Conservation (phyloP, 2,329 filamentous ascomycete species). For the Venturia effusa region DNA sequence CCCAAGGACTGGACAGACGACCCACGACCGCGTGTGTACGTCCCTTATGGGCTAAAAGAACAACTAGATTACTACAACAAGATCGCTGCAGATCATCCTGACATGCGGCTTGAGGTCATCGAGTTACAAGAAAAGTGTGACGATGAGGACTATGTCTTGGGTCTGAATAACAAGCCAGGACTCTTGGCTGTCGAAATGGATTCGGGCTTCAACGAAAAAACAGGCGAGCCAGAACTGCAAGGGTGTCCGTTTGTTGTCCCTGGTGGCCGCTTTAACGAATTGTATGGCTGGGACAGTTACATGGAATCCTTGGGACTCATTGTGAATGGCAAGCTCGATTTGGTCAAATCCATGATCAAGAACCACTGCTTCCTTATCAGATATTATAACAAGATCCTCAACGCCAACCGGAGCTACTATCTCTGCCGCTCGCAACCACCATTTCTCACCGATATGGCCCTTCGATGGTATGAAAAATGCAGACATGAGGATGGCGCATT, state of each 20-base stretch:
- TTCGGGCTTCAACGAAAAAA: slow-evolving; percentile 52
- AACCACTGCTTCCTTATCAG: slow-evolving; percentile 98
- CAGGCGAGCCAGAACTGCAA: slow-evolving; percentile 58
- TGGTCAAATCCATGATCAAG: slow-evolving; percentile 87
- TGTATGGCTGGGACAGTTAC: slow-evolving; percentile 99
- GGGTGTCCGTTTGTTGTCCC: slow-evolving; percentile 96
- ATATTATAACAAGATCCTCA: slow-evolving; percentile 97
- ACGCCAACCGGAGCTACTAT: slow-evolving; percentile 94
- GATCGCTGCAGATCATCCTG: slow-evolving; percentile 66
- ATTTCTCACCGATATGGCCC: slow-evolving; percentile 93
- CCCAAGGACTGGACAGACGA: slow-evolving; percentile 94
- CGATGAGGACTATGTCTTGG: slow-evolving; percentile 68
- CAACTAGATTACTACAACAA: slow-evolving; percentile 83
- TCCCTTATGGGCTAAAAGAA: slow-evolving; percentile 73
- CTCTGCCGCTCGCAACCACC: slow-evolving; percentile 88
- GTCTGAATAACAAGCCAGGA: slow-evolving; percentile 79
- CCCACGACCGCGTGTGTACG: slow-evolving; percentile 81
- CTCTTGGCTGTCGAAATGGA: slow-evolving; percentile 86
- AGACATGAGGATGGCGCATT: slow-evolving; percentile 69
- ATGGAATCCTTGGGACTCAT: slow-evolving; percentile 91
- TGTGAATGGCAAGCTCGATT: slow-evolving; percentile 70
- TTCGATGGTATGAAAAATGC: slow-evolving; percentile 88
- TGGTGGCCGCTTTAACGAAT: slow-evolving; percentile 91
- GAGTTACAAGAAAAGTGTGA: slow-evolving; percentile 61
- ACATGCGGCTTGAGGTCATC: slow-evolving; percentile 79